A percentile compares a stretch with the other conserved stretches of the same genome.
Evolutionary conservation across 2,329 filamentous ascomycete species (phyloP).

Genomic region (Daldinia eschscholtzii): DNA sequence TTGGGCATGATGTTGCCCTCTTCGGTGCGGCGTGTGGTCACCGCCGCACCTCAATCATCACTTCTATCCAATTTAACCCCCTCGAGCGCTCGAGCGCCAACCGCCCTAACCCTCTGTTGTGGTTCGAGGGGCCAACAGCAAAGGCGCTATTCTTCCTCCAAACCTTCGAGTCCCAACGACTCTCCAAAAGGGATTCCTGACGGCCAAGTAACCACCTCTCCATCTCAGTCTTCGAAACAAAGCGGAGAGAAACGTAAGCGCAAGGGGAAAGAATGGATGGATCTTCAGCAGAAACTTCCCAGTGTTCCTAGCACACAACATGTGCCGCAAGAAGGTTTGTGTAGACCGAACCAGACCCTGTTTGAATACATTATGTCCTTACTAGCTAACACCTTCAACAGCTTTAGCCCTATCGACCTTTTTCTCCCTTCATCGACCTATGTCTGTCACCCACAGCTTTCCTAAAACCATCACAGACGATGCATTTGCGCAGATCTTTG

Average conservation of each 20-base stretch:
- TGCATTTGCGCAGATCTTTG: slow-evolving; percentile 88
- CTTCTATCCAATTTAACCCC: slow-evolving; percentile 60
- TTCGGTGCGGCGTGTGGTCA: slow-evolving; percentile 67
- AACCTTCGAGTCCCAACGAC: slow-evolving; percentile 72
- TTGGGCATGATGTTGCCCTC: slow-evolving; percentile 64
- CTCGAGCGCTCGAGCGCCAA: slow-evolving; percentile 56
- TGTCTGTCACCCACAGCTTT: slow-evolving; percentile 86
- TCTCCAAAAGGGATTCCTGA: slow-evolving; percentile 65
- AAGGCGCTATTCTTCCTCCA: slow-evolving; percentile 69
- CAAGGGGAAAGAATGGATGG: slow-evolving; percentile 67
- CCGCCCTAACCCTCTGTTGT: slow-evolving; percentile 55
- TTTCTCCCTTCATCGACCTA: slow-evolving; percentile 95
- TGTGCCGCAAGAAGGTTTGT: slow-evolving; percentile 73
- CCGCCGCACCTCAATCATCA: slow-evolving; percentile 61
- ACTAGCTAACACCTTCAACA: slow-evolving; percentile 56
- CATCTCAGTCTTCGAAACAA: slow-evolving; percentile 60
- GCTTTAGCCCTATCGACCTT: slow-evolving; percentile 91
- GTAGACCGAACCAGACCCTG: slow-evolving; percentile 17
- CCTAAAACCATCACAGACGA: slow-evolving; percentile 78
- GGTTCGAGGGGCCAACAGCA: slow-evolving; percentile 62
- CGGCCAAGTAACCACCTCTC: slow-evolving; percentile 62
- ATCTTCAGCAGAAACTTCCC: slow-evolving; percentile 70
- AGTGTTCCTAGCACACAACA: slow-evolving; percentile 82
- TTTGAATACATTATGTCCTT: slow-evolving; percentile 10
- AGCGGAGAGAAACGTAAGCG: slow-evolving; percentile 69